Conservation (phyloP, 306 rosid species). For the Fagus crenata region DNA sequence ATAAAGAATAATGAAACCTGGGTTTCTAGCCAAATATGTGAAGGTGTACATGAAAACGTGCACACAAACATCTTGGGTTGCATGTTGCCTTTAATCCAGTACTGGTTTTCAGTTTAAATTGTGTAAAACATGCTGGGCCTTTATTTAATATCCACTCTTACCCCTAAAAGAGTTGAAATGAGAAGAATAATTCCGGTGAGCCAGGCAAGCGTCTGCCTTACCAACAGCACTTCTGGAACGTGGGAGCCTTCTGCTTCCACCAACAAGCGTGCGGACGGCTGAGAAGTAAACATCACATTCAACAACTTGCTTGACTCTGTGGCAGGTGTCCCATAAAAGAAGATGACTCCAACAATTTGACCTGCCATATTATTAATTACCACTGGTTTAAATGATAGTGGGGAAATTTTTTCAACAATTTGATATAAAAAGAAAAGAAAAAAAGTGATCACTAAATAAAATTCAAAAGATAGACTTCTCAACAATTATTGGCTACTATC, state of each 20-base stretch:
- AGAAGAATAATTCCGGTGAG: constrained; percentile 79
- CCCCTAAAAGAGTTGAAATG: constrained; percentile 84
- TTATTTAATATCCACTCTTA: constrained; percentile 36
- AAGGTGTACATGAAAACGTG: not conserved
- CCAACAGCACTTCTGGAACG: constrained; percentile 55
- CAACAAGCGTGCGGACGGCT: constrained; percentile 58
- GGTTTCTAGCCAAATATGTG: not conserved
- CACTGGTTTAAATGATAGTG: constrained; percentile 19
- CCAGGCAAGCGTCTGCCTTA: constrained; percentile 84
- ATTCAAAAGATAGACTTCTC: not conserved
- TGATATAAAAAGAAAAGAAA: not conserved
- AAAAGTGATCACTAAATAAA: not conserved
- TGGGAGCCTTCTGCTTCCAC: constrained; percentile 40
- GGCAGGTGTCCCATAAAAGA: constrained; percentile 43
- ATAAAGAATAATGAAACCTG: not conserved
- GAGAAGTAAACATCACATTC: constrained; percentile 54
- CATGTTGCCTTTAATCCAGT: not conserved
- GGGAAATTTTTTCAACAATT: constrained; percentile 13
- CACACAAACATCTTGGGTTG: not conserved
- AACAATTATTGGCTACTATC: not conserved
- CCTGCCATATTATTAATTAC: constrained; percentile 54
- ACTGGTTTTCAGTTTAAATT: not conserved
- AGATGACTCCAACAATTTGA: constrained; percentile 87
- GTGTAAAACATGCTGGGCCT: not conserved
- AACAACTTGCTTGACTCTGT: constrained; percentile 50